These are phyloP conservation scores for Vaccinium macrocarpon DNA, from an alignment of 148 eudicot species.

Conservation along the genomic window DNA sequence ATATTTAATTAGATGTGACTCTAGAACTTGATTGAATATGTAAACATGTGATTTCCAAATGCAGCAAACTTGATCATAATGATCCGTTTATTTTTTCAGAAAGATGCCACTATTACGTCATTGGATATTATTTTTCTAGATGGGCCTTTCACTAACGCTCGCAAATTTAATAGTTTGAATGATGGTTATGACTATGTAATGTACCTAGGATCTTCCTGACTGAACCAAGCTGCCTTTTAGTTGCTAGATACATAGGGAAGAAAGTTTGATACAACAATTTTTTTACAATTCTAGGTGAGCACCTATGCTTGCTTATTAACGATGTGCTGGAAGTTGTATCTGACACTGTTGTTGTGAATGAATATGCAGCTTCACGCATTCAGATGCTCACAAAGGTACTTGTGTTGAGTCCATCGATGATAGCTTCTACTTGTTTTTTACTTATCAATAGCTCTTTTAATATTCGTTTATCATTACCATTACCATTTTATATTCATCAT, in stretches of 20 bases:
- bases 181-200: neutral
- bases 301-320: slow-evolving; percentile 53
- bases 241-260: neutral
- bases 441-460: neutral
- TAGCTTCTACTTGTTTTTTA: neutral
- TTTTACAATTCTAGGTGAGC: slow-evolving; percentile 49
- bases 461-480: too few species aligned
- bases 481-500: neutral
- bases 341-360: slow-evolving; percentile 58
- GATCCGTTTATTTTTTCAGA: too few species aligned
- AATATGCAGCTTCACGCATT: slow-evolving; percentile 58
- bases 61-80: too few species aligned
- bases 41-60: too few species aligned
- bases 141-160: slow-evolving; percentile 6
- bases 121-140: too few species aligned
- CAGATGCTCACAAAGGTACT: slow-evolving; percentile 69
- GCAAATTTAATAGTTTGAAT: neutral
- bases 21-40: too few species aligned
- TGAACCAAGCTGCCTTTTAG: slow-evolving; percentile 6
- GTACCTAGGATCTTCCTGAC: neutral
- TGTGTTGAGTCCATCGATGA: neutral
- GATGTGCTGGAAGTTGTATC: slow-evolving; percentile 62
- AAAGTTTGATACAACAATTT: neutral
- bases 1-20: too few species aligned
- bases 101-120: too few species aligned